phyloP scores from a whole-genome alignment of 1,139 yeast species.

The Suhomyces taliae region DNA sequence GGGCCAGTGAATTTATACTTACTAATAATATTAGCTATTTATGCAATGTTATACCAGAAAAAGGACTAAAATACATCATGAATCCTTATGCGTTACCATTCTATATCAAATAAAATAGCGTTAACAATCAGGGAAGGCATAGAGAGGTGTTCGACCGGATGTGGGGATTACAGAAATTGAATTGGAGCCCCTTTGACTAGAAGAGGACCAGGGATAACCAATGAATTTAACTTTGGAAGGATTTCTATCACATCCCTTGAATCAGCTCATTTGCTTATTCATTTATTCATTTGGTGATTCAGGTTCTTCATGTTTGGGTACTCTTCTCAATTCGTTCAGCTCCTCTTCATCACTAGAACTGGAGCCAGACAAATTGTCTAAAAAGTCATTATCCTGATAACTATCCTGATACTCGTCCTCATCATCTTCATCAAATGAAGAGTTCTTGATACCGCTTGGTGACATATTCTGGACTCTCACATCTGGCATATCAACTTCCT shows the following conservation, averaged over 20 bases:
- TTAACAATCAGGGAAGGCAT: no score
- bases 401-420: slow-evolving; percentile 23
- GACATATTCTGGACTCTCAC: slow-evolving; percentile 25
- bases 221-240: no score
- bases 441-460: slow-evolving; percentile 18
- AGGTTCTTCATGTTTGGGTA: slow-evolving; percentile 39
- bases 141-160: no score
- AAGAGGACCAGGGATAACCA: no score
- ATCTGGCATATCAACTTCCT: slow-evolving; percentile 20
- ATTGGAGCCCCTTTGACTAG: neutral
- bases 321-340: slow-evolving; percentile 32
- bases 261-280: neutral
- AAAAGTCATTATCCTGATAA: slow-evolving; percentile 27
- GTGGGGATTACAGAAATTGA: no score
- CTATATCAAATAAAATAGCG: neutral
- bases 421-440: slow-evolving; percentile 15
- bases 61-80: neutral
- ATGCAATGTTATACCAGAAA: neutral
- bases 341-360: slow-evolving; percentile 37
- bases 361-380: slow-evolving; percentile 41
- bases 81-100: neutral
- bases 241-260: no score
- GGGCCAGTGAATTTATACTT: no score
- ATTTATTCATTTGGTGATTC: slow-evolving; percentile 7
- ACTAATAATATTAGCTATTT: neutral